Base-by-base conservation (phyloP, 176 grass and related monocot species). In the Pontederia paniculata region DNA sequence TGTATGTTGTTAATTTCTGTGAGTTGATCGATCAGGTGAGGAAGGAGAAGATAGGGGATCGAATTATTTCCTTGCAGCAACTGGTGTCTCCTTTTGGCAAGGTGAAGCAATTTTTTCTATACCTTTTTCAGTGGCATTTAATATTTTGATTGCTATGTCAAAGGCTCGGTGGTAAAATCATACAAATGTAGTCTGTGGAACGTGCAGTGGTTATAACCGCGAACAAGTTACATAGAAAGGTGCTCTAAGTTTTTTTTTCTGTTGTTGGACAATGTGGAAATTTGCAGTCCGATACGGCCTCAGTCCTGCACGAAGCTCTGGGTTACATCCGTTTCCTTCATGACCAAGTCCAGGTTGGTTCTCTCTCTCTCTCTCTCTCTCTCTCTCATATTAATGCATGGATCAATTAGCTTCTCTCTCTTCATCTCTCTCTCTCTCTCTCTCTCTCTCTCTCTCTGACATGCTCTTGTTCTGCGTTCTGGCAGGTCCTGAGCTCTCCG, bases 11-110 rank as follows among this genome's bases (percentile, higher is more conserved):
- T 71, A 60, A 71, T 61, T 71, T 48, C 12, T 18, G 46, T 44
- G 23, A 53, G 14, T 23, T 14, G 23, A 52, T 23, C 14, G 23
- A 52, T 48, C 45, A 78, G 75, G 75, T 58, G 55, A 65, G 75
- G 63, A 78, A 78, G 52, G 75, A 78, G 67, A 78, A 78, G 49
- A 47, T 78, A 19, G 75, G 75, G 42, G 75, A 78, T 60, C 45
- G 75, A 65, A 78, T 78, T 43, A 58, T 52, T 23, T 67, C 75
- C 8, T 59, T 78, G 54, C 75, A 78, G 60, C 67, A 78, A 43
- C 75, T 78, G 4, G 75, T 78, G 31, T 78, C 75, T 41, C 75
- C 75, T 21, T 78, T 78, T 55, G 75, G 75, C 70, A 78, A 78
- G 75, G 75, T 78, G 56, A 50, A 42, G 48, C 18, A 23, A 21